Conservation (phyloP, 2,329 filamentous ascomycete species). For the Fusarium caatingaense region DNA sequence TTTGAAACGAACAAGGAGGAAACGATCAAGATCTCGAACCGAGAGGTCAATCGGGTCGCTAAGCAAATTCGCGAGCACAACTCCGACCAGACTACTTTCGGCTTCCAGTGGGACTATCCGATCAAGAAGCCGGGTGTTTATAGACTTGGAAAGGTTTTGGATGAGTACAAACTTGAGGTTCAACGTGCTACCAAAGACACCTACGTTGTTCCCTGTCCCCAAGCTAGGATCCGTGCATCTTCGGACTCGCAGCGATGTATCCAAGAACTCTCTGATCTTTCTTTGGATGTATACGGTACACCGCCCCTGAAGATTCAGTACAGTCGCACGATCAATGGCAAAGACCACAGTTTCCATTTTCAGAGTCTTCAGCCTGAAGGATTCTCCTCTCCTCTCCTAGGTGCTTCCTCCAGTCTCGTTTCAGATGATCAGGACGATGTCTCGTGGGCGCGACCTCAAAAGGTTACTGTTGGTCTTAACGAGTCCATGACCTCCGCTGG, state of each 20-base stretch:
- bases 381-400: slow-evolving; percentile 80
- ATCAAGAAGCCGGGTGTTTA: slow-evolving; percentile 92
- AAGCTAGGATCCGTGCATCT: slow-evolving; percentile 73
- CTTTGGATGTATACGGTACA: slow-evolving; percentile 85
- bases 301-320: slow-evolving; percentile 94
- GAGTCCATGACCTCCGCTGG: slow-evolving; percentile 86
- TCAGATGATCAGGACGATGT: slow-evolving; percentile 74
- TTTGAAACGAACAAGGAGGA: slow-evolving; percentile 84
- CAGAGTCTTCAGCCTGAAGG: slow-evolving; percentile 94
- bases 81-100: slow-evolving; percentile 68
- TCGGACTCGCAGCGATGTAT: slow-evolving; percentile 78
- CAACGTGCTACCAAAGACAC: slow-evolving; percentile 80
- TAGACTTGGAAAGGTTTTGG: slow-evolving; percentile 83
- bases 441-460: slow-evolving; percentile 82
- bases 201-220: slow-evolving; percentile 87
- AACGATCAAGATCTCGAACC: slow-evolving; percentile 77
- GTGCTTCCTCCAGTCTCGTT: slow-evolving; percentile 68
- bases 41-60: slow-evolving; percentile 79
- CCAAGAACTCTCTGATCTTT: slow-evolving; percentile 87
- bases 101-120: slow-evolving; percentile 76
- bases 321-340: slow-evolving; percentile 85
- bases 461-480: slow-evolving; percentile 84
- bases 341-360: slow-evolving; percentile 86
- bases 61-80: slow-evolving; percentile 75
- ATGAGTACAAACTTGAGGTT: slow-evolving; percentile 94